Percentiles rank a stretch among this genome's conserved stretches.
phyloP scores from a whole-genome alignment of 2,329 filamentous ascomycete species.

The Ceratocystis eucalypticola region DNA sequence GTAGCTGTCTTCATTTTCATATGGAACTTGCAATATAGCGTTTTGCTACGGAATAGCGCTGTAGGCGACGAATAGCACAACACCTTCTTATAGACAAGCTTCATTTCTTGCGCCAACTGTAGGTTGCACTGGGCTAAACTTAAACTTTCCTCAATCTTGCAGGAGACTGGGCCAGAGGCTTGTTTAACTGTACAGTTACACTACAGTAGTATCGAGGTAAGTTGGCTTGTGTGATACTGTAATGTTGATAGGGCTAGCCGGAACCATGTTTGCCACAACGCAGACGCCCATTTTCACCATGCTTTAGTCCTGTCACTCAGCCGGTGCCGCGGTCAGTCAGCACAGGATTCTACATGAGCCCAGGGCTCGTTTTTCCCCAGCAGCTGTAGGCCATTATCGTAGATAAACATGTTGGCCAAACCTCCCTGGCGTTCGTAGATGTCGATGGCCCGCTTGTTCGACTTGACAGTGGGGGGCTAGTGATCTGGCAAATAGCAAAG shows the following conservation, averaged over 20 bases:
- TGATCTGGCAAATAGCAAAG: slow-evolving; percentile 59
- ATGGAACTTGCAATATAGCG: slow-evolving; percentile 49
- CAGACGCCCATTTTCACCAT: slow-evolving; percentile 48
- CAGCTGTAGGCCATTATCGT: slow-evolving; percentile 61
- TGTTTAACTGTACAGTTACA: slow-evolving; percentile 38
- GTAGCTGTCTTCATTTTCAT: too few species aligned
- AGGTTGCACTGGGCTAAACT: slow-evolving; percentile 40
- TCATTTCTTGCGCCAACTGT: slow-evolving; percentile 59
- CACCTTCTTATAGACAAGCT: slow-evolving; percentile 50
- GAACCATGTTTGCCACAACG: slow-evolving; percentile 43
- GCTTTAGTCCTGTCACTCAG: slow-evolving; percentile 52
- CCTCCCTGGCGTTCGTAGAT: slow-evolving; percentile 66
- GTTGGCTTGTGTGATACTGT: not conserved
- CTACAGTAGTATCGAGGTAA: not conserved
- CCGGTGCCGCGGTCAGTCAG: slow-evolving; percentile 56
- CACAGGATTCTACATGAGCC: slow-evolving; percentile 54
- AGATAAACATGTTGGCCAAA: slow-evolving; percentile 65
- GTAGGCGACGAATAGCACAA: slow-evolving; percentile 69
- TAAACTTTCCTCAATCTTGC: slow-evolving; percentile 58
- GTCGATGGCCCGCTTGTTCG: slow-evolving; percentile 63
- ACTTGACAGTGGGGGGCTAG: slow-evolving; percentile 57
- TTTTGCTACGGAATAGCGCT: slow-evolving; percentile 65
- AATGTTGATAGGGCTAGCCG: not conserved
- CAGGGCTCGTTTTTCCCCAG: slow-evolving; percentile 47
- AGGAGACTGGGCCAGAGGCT: slow-evolving; percentile 51